A percentile compares a stretch with the other conserved stretches of the same genome.
Conservation (phyloP, 148 eudicot species). For the Simmondsia chinensis region DNA sequence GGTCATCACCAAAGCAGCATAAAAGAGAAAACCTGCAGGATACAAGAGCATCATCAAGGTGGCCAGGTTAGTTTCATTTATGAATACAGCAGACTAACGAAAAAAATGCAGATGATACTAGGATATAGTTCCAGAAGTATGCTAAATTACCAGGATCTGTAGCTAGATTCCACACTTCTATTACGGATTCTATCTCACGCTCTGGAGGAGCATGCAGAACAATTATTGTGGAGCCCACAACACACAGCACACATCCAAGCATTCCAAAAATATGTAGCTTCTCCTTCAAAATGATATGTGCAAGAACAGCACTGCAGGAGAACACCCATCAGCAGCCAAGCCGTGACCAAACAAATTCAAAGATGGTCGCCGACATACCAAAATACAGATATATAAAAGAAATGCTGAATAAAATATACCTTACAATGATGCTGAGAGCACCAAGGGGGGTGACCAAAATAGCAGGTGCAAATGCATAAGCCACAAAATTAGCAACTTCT, state of each 20-base stretch:
- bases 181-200: conserved; percentile 58
- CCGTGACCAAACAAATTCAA: neutral
- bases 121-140: conserved; percentile 4
- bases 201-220: conserved; percentile 88
- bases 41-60: conserved; percentile 4
- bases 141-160: conserved; percentile 63
- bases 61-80: neutral
- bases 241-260: conserved; percentile 75
- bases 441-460: conserved; percentile 86
- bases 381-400: neutral
- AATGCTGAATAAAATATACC: conserved; percentile 19
- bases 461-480: conserved; percentile 90
- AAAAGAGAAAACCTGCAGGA: conserved; percentile 61
- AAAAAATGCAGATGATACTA: neutral
- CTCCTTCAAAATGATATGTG: conserved; percentile 60
- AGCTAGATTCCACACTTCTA: conserved; percentile 76
- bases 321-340: conserved; percentile 16
- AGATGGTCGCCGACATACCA: neutral
- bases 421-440: conserved; percentile 79
- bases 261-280: conserved; percentile 66
- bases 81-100: neutral
- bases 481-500: conserved; percentile 82
- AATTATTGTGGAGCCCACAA: conserved; percentile 76
- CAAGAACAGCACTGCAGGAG: conserved; percentile 70
- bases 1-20: conserved; percentile 48